These are phyloP conservation scores for Ascochyta fabae DNA, from an alignment of 2,329 filamentous ascomycete species.

Conservation along the genomic window DNA sequence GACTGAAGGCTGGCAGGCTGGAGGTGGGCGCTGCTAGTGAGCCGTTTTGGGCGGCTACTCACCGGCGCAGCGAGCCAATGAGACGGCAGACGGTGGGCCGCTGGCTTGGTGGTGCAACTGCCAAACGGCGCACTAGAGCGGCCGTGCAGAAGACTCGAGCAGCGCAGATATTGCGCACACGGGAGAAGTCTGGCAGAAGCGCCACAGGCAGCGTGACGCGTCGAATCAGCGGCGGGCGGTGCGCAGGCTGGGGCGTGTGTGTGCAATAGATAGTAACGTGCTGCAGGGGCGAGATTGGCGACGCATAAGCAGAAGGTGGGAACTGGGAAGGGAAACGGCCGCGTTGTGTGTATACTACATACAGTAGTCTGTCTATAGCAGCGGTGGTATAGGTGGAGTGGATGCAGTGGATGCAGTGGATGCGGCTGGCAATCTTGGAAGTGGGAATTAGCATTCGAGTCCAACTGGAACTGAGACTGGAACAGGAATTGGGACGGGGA, in stretches of 20 bases:
- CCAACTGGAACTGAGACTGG: neutral
- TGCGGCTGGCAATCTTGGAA: neutral
- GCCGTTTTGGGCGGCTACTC: slow-evolving; percentile 39
- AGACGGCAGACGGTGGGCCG: slow-evolving; percentile 29
- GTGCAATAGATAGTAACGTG: slow-evolving; percentile 13
- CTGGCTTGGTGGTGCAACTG: slow-evolving; percentile 38
- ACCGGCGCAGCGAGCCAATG: slow-evolving; percentile 24
- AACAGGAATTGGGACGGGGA: neutral
- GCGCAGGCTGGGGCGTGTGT: slow-evolving; percentile 22
- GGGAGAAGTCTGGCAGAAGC: slow-evolving; percentile 28
- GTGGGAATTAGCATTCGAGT: slow-evolving; percentile 6
- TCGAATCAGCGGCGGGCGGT: slow-evolving; percentile 25
- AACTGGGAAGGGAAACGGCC: slow-evolving; percentile 13
- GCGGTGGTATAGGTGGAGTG: slow-evolving; percentile 10
- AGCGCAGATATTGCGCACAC: slow-evolving; percentile 17
- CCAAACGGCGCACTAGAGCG: slow-evolving; percentile 45
- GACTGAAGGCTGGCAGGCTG: too few species aligned
- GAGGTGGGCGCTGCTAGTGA: slow-evolving; percentile 9
- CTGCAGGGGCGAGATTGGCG: slow-evolving; percentile 39
- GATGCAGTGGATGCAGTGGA: too few species aligned
- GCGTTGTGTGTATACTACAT: neutral
- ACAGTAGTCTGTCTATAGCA: slow-evolving; percentile 17
- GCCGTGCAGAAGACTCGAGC: slow-evolving; percentile 34
- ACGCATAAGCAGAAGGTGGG: slow-evolving; percentile 24
- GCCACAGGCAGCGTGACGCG: slow-evolving; percentile 32